Evolutionary conservation across 768 basidiomycete genomes (phyloP).

Genomic region (Boletus sp.): DNA sequence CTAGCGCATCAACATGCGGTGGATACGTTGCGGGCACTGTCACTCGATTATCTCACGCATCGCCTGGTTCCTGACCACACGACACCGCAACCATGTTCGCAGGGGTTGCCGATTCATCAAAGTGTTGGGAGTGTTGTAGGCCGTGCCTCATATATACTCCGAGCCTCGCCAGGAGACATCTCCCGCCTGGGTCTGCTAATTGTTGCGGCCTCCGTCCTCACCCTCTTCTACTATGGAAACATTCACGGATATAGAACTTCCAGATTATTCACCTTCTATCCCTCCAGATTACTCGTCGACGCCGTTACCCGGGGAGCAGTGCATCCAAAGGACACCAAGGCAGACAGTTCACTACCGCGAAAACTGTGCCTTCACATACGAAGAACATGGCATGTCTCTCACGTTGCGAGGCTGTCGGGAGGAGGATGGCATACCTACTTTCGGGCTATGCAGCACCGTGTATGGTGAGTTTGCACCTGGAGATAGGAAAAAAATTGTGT

Average conservation of each 20-base stretch:
- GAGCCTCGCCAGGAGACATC: neutral
- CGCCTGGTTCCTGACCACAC: slow-evolving; percentile 14
- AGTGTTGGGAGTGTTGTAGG: slow-evolving; percentile 1
- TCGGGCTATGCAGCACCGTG: slow-evolving; percentile 30
- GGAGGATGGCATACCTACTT: slow-evolving; percentile 27
- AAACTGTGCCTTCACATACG: slow-evolving; percentile 29
- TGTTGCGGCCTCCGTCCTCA: neutral
- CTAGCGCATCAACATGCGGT: slow-evolving; percentile 1
- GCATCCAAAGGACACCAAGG: slow-evolving; percentile 46
- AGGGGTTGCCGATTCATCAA: slow-evolving; percentile 4
- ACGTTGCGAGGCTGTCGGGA: slow-evolving; percentile 31
- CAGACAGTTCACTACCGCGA: slow-evolving; percentile 7
- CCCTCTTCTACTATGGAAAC: slow-evolving; percentile 13
- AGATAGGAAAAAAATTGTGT: slow-evolving; percentile 25
- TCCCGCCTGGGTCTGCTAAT: neutral
- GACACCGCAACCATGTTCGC: slow-evolving; percentile 10
- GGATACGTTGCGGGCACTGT: slow-evolving; percentile 11
- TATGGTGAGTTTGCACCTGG: slow-evolving; percentile 28
- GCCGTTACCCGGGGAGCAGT: slow-evolving; percentile 49
- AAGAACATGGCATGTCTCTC: slow-evolving; percentile 30
- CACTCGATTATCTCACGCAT: slow-evolving; percentile 10
- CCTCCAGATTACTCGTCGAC: slow-evolving; percentile 59
- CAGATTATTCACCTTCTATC: slow-evolving; percentile 52
- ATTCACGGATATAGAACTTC: slow-evolving; percentile 28
- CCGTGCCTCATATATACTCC: slow-evolving; percentile 24